Evolutionary conservation across 2,329 filamentous ascomycete species (phyloP).

Genomic region (Calycina herbarum): DNA sequence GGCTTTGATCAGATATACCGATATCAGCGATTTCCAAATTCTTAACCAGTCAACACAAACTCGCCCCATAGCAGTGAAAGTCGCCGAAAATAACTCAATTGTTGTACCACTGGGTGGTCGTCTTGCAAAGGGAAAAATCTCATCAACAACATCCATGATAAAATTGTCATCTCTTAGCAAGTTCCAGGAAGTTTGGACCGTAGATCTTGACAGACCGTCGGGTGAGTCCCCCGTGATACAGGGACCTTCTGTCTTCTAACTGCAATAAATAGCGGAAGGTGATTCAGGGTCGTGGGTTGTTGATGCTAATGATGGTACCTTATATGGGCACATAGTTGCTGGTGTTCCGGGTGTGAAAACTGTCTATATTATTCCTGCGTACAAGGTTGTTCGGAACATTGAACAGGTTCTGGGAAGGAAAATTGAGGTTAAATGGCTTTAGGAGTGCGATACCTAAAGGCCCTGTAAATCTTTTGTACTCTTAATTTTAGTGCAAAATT

Average conservation of each 20-base stretch:
- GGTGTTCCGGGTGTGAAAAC: not conserved
- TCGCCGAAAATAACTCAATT: too few species aligned
- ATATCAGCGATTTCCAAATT: not conserved
- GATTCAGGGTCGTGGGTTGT: slow-evolving; percentile 30
- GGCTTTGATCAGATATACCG: not conserved
- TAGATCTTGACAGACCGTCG: not conserved
- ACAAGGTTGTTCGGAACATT: slow-evolving; percentile 11
- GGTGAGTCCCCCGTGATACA: not conserved
- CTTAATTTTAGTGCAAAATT: too few species aligned
- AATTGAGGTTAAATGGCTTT: too few species aligned
- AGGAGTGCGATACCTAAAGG: too few species aligned
- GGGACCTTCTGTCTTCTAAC: not conserved
- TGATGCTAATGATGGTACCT: slow-evolving; percentile 16
- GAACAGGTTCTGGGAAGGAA: not conserved
- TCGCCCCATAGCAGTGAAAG: too few species aligned
- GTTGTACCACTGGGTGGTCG: too few species aligned
- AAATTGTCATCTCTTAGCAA: not conserved
- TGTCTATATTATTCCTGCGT: slow-evolving; percentile 15
- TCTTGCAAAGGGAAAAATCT: not conserved
- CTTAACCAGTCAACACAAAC: too few species aligned
- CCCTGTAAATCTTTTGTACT: too few species aligned
- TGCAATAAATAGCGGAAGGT: slow-evolving; percentile 11
- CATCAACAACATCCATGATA: not conserved
- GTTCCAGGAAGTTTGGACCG: slow-evolving; percentile 6
- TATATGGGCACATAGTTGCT: slow-evolving; percentile 29